Conservation (phyloP, 257 asterid species). For the Linaria vulgaris region DNA sequence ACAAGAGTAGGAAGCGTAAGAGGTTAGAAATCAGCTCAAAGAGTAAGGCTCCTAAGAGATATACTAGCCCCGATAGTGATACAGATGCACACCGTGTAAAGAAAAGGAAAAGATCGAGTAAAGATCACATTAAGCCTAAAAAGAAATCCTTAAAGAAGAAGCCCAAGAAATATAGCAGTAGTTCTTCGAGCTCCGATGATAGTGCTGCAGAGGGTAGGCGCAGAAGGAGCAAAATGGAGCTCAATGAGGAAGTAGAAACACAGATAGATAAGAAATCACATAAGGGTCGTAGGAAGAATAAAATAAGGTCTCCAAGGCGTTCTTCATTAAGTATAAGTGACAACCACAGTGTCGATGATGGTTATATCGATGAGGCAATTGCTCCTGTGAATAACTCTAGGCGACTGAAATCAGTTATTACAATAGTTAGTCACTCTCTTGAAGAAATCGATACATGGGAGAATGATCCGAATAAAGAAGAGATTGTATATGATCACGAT, state of each 20-base stretch:
- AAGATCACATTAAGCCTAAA: conserved; percentile 39
- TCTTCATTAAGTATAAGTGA: conserved; percentile 35
- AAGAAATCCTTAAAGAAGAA: conserved; percentile 59
- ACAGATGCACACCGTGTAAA: conserved; percentile 30
- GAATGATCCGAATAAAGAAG: conserved; percentile 52
- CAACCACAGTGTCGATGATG: conserved; percentile 32
- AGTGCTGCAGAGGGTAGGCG: conserved; percentile 33
- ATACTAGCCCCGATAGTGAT: conserved; percentile 31
- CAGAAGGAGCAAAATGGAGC: conserved; percentile 18
- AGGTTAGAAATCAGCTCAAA: conserved; percentile 25
- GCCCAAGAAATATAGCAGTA: conserved; percentile 39
- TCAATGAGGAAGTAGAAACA: conserved; percentile 24
- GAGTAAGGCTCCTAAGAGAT: conserved; percentile 40
- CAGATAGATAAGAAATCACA: conserved; percentile 26
- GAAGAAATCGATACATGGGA: conserved; percentile 45
- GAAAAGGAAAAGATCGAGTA: conserved; percentile 57
- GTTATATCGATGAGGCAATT: conserved; percentile 35
- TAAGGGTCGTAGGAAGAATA: conserved; percentile 29
- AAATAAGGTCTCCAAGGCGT: conserved; percentile 43
- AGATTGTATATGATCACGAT: conserved; percentile 49
- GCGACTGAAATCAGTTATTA: conserved; percentile 77
- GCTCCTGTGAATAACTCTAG: conserved; percentile 38
- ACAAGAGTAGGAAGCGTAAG: conserved; percentile 41
- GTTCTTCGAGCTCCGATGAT: conserved; percentile 55
- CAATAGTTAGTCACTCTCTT: conserved; percentile 36